Evolutionary conservation across 306 rosid species (phyloP).

Genomic region (Castanopsis chinensis): DNA sequence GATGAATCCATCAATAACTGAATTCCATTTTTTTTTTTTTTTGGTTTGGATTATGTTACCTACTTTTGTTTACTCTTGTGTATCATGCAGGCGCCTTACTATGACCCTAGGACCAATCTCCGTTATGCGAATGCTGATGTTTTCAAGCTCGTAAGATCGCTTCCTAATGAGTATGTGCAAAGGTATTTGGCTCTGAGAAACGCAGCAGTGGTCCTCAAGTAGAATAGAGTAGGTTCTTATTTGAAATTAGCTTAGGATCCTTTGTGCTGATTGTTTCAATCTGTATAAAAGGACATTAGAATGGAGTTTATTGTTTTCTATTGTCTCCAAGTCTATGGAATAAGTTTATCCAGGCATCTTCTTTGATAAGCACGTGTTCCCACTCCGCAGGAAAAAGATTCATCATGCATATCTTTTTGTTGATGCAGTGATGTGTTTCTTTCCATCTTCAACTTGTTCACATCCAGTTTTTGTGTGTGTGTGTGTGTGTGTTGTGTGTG

Average conservation of each 20-base stretch:
- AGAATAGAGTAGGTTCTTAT: background rate
- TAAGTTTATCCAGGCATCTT: no score
- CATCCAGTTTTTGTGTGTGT: no score
- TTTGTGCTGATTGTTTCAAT: no score
- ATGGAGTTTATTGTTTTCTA: no score
- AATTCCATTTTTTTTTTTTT: background rate
- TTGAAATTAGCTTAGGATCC: no score
- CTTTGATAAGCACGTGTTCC: no score
- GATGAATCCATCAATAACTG: background rate
- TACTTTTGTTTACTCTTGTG: slow-evolving; percentile 7
- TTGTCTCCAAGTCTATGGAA: no score
- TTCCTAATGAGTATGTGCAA: slow-evolving; percentile 89
- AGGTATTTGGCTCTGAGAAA: slow-evolving; percentile 78
- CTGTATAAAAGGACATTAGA: no score
- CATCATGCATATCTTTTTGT: no score
- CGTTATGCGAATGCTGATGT: slow-evolving; percentile 84
- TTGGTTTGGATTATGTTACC: background rate
- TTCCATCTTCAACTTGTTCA: background rate
- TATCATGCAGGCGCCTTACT: slow-evolving; percentile 77
- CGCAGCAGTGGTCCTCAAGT: slow-evolving; percentile 82
- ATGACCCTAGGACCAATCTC: slow-evolving; percentile 85
- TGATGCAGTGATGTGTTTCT: no score
- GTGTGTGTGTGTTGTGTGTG: no score
- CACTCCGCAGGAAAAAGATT: no score
- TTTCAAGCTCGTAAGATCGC: slow-evolving; percentile 76